Conservation (phyloP, 2,329 filamentous ascomycete species). For the Macrophomina pseudophaseolina region DNA sequence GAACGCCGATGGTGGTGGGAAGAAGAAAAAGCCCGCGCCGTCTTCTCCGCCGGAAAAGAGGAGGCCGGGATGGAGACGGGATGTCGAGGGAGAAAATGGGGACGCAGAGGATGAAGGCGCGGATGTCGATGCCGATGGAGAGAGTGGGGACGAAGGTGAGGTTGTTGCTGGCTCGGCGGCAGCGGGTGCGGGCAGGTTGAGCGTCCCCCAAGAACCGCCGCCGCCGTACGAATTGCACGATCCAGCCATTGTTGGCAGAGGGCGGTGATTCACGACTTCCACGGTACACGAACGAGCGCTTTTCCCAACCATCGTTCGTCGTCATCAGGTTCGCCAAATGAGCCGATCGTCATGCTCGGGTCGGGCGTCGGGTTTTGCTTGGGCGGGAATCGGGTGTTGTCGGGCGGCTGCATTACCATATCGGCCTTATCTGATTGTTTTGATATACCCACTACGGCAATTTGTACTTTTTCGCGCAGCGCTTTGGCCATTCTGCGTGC, state of each 20-base stretch:
- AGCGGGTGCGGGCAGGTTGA: background rate
- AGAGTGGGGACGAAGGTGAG: background rate
- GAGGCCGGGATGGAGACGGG: background rate
- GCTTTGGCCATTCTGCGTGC: background rate
- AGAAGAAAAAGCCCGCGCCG: background rate
- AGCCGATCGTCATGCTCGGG: background rate
- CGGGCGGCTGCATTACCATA: background rate
- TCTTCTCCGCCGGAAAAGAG: constrained; percentile 31
- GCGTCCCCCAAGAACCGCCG: constrained; percentile 32
- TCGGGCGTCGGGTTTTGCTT: constrained; percentile 6
- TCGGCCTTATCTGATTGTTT: constrained; percentile 23
- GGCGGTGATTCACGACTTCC: background rate
- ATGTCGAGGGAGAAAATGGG: background rate
- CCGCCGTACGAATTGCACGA: constrained; percentile 21
- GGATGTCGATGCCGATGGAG: background rate
- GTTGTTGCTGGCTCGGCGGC: background rate
- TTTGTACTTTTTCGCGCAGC: background rate
- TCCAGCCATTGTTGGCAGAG: constrained; percentile 19
- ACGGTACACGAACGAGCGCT: too few relatives aligned
- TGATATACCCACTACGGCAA: constrained; percentile 25
- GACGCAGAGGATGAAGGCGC: background rate
- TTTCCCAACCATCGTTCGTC: too few relatives aligned
- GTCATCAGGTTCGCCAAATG: background rate
- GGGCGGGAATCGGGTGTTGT: background rate
- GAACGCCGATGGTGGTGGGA: background rate